These are phyloP conservation scores for Penicillium atrosanguineum DNA, from an alignment of 495 filamentous ascomycete species.

Conservation along the genomic window DNA sequence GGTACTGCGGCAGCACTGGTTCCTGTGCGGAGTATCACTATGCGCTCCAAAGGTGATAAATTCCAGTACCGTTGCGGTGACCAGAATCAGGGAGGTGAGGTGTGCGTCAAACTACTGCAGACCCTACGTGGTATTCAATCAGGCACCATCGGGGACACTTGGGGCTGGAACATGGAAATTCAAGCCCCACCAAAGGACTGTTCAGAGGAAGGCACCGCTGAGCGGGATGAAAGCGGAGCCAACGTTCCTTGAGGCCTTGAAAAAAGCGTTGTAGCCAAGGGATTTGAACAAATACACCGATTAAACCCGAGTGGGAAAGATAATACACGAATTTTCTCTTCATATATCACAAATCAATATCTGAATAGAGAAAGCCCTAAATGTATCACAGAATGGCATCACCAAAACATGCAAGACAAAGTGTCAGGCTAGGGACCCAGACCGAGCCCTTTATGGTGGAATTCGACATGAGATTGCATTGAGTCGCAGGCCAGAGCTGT, in stretches of 20 bases:
- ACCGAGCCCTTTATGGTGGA: too few species aligned
- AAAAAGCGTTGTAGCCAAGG: background rate
- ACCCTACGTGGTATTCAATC: conserved; percentile 81
- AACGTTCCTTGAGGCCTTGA: conserved; percentile 25
- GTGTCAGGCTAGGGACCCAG: too few species aligned
- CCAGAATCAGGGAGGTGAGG: conserved; percentile 69
- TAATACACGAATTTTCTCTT: too few species aligned
- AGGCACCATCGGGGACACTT: conserved; percentile 70
- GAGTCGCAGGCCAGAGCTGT: background rate
- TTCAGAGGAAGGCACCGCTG: conserved; percentile 21
- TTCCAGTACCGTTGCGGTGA: conserved; percentile 61
- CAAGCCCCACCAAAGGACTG: conserved; percentile 33
- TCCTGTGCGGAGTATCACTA: conserved; percentile 83
- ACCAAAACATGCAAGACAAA: too few species aligned
- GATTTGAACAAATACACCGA: background rate
- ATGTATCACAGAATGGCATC: too few species aligned
- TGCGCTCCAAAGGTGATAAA: conserved; percentile 61
- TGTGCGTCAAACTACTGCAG: conserved; percentile 65
- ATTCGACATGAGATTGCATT: background rate
- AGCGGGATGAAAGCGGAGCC: conserved; percentile 22
- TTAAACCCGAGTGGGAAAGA: background rate
- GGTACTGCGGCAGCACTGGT: conserved; percentile 92
- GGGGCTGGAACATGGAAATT: conserved; percentile 63
- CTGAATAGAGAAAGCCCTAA: too few species aligned
- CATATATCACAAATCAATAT: too few species aligned